phyloP scores from a whole-genome alignment of 768 basidiomycete species.

The Leccinum subgranulosum region DNA sequence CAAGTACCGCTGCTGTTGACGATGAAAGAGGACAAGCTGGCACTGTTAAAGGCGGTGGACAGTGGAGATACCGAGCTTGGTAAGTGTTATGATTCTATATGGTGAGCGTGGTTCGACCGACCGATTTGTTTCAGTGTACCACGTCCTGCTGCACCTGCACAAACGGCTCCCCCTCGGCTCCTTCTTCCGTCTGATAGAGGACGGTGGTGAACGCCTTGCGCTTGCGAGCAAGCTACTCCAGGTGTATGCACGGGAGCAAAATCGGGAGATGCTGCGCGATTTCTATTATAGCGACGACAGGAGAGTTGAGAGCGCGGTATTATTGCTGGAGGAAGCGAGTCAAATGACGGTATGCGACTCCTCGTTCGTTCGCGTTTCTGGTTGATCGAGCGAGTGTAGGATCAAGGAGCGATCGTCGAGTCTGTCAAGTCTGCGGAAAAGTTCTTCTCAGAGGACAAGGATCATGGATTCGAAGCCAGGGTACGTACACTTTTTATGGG shows the following conservation, averaged over 20 bases:
- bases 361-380: neutral
- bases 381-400: slow-evolving; percentile 42
- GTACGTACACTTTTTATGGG: slow-evolving; percentile 34
- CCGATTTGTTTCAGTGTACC: slow-evolving; percentile 62
- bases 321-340: slow-evolving; percentile 81
- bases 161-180: slow-evolving; percentile 80
- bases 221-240: slow-evolving; percentile 80
- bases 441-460: slow-evolving; percentile 94
- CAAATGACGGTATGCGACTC: slow-evolving; percentile 50
- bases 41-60: slow-evolving; percentile 84
- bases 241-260: slow-evolving; percentile 88
- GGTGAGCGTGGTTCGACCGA: neutral
- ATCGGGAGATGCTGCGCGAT: slow-evolving; percentile 88
- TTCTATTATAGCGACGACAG: slow-evolving; percentile 98
- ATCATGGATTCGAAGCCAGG: slow-evolving; percentile 87
- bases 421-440: slow-evolving; percentile 83
- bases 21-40: slow-evolving; percentile 93
- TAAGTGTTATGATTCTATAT: slow-evolving; percentile 34
- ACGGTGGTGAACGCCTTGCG: slow-evolving; percentile 71
- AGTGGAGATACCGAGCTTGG: slow-evolving; percentile 96
- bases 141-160: slow-evolving; percentile 86
- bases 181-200: slow-evolving; percentile 94
- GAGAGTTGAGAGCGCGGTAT: slow-evolving; percentile 86
- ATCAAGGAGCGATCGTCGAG: slow-evolving; percentile 64
- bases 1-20: slow-evolving; percentile 89